Evolutionary conservation across 1,284 basidiomycete species (phyloP).

Genomic region (Ceratobasidium sp.): DNA sequence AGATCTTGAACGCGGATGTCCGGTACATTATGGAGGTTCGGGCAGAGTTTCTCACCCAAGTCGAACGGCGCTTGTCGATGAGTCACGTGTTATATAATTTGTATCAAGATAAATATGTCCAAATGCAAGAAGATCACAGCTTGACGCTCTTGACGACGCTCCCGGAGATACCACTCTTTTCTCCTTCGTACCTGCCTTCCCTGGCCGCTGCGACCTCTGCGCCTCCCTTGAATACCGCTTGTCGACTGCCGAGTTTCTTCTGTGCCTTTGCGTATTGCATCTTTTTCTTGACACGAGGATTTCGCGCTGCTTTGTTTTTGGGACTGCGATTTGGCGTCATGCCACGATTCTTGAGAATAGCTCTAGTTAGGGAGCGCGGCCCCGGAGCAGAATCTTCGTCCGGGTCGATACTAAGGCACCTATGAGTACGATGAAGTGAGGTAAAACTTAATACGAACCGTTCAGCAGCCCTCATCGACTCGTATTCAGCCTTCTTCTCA

Average conservation of each 20-base stretch:
- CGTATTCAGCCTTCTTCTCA: constrained; percentile 85
- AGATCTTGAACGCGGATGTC: constrained; percentile 35
- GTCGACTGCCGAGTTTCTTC: constrained; percentile 89
- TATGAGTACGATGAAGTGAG: not conserved
- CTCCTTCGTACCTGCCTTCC: constrained; percentile 63
- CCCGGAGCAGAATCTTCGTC: constrained; percentile 69
- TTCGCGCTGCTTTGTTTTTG: constrained; percentile 81
- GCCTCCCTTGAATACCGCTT: constrained; percentile 91
- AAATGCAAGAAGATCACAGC: constrained; percentile 57
- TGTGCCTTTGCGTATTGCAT: constrained; percentile 93
- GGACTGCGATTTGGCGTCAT: constrained; percentile 84
- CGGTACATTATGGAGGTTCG: constrained; percentile 37
- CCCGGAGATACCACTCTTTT: constrained; percentile 83
- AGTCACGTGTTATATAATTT: constrained; percentile 30
- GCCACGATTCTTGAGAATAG: constrained; percentile 93
- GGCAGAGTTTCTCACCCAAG: constrained; percentile 35
- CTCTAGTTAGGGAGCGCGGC: constrained; percentile 87
- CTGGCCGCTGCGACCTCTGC: constrained; percentile 61
- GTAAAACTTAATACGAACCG: constrained; percentile 66
- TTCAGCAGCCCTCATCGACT: constrained; percentile 72
- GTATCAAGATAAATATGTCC: constrained; percentile 19
- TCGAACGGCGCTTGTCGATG: constrained; percentile 13
- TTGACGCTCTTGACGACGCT: constrained; percentile 85
- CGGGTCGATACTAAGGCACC: constrained; percentile 63
- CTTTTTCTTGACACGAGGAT: constrained; percentile 96